These are phyloP conservation scores for Pseudoturritis turrita DNA, from an alignment of 345 rosid species.

Conservation along the genomic window DNA sequence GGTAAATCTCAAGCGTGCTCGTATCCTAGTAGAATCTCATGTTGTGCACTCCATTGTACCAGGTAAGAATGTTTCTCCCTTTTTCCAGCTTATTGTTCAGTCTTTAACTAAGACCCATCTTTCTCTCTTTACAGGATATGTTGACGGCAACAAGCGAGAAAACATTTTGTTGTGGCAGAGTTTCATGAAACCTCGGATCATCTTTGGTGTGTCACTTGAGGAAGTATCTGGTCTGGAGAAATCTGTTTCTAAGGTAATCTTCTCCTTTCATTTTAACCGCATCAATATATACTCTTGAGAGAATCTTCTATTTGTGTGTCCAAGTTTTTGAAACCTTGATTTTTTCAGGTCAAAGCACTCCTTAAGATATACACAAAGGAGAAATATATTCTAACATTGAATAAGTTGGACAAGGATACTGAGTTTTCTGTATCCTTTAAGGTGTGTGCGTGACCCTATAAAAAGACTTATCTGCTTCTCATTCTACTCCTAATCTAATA, in stretches of 20 bases:
- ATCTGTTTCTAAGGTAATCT: conserved; percentile 46
- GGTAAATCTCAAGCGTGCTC: conserved; percentile 97
- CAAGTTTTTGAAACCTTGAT: conserved; percentile 3
- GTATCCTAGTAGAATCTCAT: conserved; percentile 70
- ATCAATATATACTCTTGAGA: not conserved
- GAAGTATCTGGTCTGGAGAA: conserved; percentile 54
- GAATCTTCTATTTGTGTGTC: not conserved
- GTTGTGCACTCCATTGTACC: conserved; percentile 49
- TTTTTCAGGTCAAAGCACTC: conserved; percentile 51
- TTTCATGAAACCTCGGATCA: conserved; percentile 72
- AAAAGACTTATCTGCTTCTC: not conserved
- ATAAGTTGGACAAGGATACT: conserved; percentile 36
- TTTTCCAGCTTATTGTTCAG: not conserved
- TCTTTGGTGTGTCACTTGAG: conserved; percentile 72
- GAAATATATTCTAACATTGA: conserved; percentile 61
- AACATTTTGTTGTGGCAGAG: conserved; percentile 71
- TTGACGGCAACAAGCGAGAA: conserved; percentile 75
- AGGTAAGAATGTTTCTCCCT: conserved; percentile 38
- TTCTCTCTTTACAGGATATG: conserved; percentile 49
- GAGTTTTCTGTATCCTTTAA: conserved; percentile 69
- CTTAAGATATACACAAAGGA: conserved; percentile 54
- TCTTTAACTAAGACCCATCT: not conserved
- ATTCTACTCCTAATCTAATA: not conserved
- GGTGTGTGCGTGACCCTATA: conserved; percentile 38
- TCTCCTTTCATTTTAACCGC: conserved; percentile 2